A percentile compares a stretch with the other conserved stretches of the same genome.
These are phyloP conservation scores for Pyrenochaeta sp. DNA, from an alignment of 2,329 filamentous ascomycete species.

Conservation along the genomic window DNA sequence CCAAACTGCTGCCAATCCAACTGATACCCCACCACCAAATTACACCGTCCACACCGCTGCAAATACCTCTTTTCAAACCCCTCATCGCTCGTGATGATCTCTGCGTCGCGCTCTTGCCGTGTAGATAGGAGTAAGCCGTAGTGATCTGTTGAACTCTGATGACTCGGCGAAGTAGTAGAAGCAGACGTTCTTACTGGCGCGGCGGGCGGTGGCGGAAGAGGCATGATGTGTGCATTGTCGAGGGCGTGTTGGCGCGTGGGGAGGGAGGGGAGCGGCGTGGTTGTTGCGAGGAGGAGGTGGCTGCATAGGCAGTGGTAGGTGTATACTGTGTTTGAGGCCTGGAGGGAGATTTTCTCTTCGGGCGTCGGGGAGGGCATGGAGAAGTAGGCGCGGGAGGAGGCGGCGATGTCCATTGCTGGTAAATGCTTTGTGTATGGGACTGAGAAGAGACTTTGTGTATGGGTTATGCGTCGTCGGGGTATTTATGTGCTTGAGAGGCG, in stretches of 20 bases:
- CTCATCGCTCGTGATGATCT: slow-evolving; percentile 64
- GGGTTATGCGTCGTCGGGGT: background rate
- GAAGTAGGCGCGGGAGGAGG: slow-evolving; percentile 43
- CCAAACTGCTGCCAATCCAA: slow-evolving; percentile 63
- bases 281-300: slow-evolving; percentile 69
- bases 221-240: slow-evolving; percentile 67
- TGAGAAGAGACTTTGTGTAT: background rate
- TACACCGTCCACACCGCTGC: slow-evolving; percentile 68
- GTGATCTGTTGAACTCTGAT: slow-evolving; percentile 29
- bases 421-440: slow-evolving; percentile 5
- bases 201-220: slow-evolving; percentile 53
- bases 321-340: slow-evolving; percentile 52
- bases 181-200: slow-evolving; percentile 2
- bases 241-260: slow-evolving; percentile 60
- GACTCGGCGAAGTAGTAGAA: too few relatives aligned
- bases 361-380: slow-evolving; percentile 42
- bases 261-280: slow-evolving; percentile 60
- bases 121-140: slow-evolving; percentile 63
- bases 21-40: slow-evolving; percentile 69
- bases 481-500: background rate
- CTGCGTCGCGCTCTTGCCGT: slow-evolving; percentile 57
- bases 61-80: slow-evolving; percentile 73
- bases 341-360: slow-evolving; percentile 44
- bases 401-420: slow-evolving; percentile 39
- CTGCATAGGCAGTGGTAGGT: slow-evolving; percentile 73